Evolutionary conservation across 2,329 filamentous ascomycete species (phyloP).

Genomic region (Alternaria sp.): DNA sequence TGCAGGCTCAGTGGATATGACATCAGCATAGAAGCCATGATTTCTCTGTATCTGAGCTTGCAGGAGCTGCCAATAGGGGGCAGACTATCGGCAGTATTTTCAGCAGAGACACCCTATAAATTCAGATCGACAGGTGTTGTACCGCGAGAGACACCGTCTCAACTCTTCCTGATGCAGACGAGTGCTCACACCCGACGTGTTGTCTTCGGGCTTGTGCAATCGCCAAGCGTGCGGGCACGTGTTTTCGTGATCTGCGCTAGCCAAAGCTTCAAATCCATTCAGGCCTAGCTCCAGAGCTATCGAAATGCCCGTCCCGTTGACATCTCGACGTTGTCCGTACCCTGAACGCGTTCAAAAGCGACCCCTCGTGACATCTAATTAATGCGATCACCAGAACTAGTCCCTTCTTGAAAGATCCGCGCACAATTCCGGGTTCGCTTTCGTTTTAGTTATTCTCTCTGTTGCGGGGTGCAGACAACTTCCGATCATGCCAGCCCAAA

Average conservation of each 20-base stretch:
- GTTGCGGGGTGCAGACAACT: not conserved
- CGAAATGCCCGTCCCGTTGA: not conserved
- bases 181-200: not conserved
- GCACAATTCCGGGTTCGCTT: not conserved
- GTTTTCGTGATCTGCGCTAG: conserved; percentile 7
- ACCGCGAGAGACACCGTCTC: not conserved
- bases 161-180: not conserved
- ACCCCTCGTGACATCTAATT: not conserved
- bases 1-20: not conserved
- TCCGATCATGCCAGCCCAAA: conserved; percentile 28
- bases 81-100: not conserved
- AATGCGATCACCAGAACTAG: not conserved
- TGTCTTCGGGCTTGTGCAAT: not conserved
- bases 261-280: not conserved
- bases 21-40: not conserved
- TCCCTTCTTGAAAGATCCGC: not conserved
- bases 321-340: not conserved
- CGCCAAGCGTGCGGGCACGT: conserved; percentile 1
- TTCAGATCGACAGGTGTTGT: not conserved
- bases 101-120: not conserved
- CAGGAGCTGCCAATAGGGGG: not conserved
- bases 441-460: not conserved
- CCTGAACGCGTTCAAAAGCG: not conserved
- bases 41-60: not conserved
- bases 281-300: not conserved